phyloP scores from a whole-genome alignment of 2,329 filamentous ascomycete species.

The Aspergillus sp. region DNA sequence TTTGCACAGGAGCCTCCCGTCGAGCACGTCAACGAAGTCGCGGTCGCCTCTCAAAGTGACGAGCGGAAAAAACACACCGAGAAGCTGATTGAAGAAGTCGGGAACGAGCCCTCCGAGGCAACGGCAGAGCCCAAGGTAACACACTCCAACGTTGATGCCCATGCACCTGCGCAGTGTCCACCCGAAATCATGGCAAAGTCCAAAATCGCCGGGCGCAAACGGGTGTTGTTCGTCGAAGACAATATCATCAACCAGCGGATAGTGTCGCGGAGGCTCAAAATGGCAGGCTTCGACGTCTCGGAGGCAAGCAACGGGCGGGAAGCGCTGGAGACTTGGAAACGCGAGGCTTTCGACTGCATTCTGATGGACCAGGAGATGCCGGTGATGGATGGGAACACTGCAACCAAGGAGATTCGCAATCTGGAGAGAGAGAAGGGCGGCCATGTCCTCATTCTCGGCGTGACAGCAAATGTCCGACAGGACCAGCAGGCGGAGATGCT shows the following conservation, averaged over 20 bases:
- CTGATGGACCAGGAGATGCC: slow-evolving; percentile 86
- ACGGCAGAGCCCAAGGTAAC: background rate
- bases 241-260: slow-evolving; percentile 50
- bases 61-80: slow-evolving; percentile 16
- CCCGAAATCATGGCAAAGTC: background rate
- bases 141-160: background rate
- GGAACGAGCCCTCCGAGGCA: background rate
- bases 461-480: slow-evolving; percentile 74
- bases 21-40: slow-evolving; percentile 16
- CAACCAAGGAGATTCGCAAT: slow-evolving; percentile 70
- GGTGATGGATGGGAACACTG: slow-evolving; percentile 79
- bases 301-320: slow-evolving; percentile 47
- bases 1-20: slow-evolving; percentile 24
- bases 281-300: slow-evolving; percentile 40
- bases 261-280: slow-evolving; percentile 41
- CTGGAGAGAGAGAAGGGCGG: slow-evolving; percentile 58
- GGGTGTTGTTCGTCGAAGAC: slow-evolving; percentile 50
- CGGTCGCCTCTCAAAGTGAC: slow-evolving; percentile 12
- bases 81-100: slow-evolving; percentile 2
- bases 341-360: slow-evolving; percentile 61
- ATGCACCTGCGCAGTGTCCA: background rate
- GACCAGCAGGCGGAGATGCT: slow-evolving; percentile 75
- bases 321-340: slow-evolving; percentile 47
- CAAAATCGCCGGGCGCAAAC: slow-evolving; percentile 8
- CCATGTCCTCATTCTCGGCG: slow-evolving; percentile 40